A percentile compares a stretch with the other conserved stretches of the same genome.
Conservation (phyloP, 1,284 basidiomycete species). For the Peniophora sp. region DNA sequence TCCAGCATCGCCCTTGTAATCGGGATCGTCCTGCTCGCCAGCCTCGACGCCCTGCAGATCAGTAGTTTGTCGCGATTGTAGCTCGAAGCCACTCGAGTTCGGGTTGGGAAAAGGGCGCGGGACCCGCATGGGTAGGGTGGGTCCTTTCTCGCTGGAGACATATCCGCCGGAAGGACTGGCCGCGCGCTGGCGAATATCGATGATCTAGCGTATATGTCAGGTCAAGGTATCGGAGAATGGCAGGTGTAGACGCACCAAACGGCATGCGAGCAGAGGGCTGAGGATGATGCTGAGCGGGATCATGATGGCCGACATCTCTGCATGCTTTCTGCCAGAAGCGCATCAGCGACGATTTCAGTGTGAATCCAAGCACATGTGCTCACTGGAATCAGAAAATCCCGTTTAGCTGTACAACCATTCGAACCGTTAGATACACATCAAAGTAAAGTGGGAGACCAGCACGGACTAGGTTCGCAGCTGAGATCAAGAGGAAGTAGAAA, state of each 20-base stretch:
- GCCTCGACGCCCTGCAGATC: background rate
- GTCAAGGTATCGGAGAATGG: background rate
- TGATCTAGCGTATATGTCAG: background rate
- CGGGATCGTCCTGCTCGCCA: background rate
- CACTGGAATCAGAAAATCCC: constrained; percentile 1
- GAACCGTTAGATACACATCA: no score
- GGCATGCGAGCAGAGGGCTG: background rate
- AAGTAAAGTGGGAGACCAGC: background rate
- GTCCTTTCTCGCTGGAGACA: background rate
- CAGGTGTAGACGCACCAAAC: background rate
- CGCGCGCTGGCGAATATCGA: background rate
- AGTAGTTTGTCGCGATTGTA: background rate
- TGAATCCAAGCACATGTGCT: background rate
- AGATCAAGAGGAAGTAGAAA: constrained; percentile 1
- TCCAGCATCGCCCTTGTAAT: background rate
- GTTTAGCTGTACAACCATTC: background rate
- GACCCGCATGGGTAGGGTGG: background rate
- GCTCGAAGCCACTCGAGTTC: background rate
- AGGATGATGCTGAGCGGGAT: background rate
- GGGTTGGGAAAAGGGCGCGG: background rate
- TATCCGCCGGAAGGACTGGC: background rate
- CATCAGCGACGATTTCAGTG: background rate
- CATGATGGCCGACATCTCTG: constrained; percentile 1
- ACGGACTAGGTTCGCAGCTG: background rate
- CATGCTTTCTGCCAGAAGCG: background rate